Evolutionary conservation across 176 grass and related monocot species (phyloP).

Genomic region (Musa acuminata): DNA sequence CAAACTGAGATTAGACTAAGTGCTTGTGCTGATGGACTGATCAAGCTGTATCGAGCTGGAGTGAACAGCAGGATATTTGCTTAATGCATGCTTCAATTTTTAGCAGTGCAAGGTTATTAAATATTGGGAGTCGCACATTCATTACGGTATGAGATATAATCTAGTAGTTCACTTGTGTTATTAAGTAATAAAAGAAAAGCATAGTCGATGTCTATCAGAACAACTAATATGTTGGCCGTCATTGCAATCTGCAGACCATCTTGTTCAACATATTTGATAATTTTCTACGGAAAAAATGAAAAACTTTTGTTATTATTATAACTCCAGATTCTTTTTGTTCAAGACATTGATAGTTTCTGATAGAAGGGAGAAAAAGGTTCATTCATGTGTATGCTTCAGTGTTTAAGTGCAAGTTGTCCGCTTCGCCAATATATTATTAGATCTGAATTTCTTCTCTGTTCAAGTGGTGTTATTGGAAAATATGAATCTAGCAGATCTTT

Average conservation of each 20-base stretch:
- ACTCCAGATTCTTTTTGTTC: not conserved
- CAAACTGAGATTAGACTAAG: slow-evolving; percentile 46
- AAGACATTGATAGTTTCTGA: not conserved
- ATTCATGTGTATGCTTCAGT: not conserved
- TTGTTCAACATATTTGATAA: no score
- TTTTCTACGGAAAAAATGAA: not conserved
- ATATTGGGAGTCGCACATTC: not conserved
- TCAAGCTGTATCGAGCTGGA: slow-evolving; percentile 64
- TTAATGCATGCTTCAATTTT: slow-evolving; percentile 19
- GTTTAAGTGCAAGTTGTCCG: no score
- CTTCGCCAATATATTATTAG: no score
- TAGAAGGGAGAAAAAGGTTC: not conserved
- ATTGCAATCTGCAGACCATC: no score
- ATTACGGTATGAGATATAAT: not conserved
- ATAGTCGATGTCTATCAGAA: no score
- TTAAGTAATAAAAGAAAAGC: no score
- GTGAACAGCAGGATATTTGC: slow-evolving; percentile 70
- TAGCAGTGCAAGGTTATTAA: not conserved
- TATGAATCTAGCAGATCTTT: no score
- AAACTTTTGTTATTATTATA: not conserved
- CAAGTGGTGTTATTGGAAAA: no score
- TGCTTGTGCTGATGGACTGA: slow-evolving; percentile 18
- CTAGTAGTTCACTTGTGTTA: no score
- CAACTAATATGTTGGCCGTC: no score
- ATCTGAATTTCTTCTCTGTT: no score